Evolutionary conservation across 176 grass and related monocot genomes (phyloP).

Genomic region (Musa troglodytarum): DNA sequence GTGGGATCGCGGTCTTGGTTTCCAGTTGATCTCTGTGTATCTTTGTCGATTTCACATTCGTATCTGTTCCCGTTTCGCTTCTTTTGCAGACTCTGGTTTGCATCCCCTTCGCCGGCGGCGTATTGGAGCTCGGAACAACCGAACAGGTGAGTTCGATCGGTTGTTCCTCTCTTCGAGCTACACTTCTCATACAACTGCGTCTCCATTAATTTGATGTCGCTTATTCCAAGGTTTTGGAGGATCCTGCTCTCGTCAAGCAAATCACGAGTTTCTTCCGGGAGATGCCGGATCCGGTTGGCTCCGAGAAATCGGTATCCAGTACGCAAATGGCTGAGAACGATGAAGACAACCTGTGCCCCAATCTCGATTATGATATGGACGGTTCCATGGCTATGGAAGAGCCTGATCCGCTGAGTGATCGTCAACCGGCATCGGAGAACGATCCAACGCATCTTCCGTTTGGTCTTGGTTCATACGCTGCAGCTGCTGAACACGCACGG

Average conservation of each 20-base stretch:
- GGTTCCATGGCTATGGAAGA: background rate
- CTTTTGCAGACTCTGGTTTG: conserved; percentile 54
- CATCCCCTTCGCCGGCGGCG: conserved; percentile 54
- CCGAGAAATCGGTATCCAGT: background rate
- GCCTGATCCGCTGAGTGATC: background rate
- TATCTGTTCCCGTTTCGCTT: background rate
- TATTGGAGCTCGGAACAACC: conserved; percentile 75
- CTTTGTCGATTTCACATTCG: background rate
- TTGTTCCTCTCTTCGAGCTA: background rate
- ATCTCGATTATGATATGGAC: background rate
- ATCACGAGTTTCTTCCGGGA: conserved; percentile 46
- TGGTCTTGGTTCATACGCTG: background rate
- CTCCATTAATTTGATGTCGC: background rate
- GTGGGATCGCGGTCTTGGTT: conserved; percentile 8
- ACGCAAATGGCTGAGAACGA: background rate
- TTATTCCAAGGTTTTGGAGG: conserved; percentile 48
- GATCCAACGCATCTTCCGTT: background rate
- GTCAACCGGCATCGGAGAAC: too few relatives aligned
- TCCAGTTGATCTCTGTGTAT: too few relatives aligned
- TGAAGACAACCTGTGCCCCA: background rate
- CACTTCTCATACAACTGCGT: background rate
- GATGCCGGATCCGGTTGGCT: conserved; percentile 10
- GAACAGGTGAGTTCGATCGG: conserved; percentile 29
- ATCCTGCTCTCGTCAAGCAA: conserved; percentile 30
- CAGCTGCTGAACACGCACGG: conserved; percentile 9